These are phyloP conservation scores for Sugiyamaella mastotermitis DNA, from an alignment of 805 yeast species.

Conservation along the genomic window DNA sequence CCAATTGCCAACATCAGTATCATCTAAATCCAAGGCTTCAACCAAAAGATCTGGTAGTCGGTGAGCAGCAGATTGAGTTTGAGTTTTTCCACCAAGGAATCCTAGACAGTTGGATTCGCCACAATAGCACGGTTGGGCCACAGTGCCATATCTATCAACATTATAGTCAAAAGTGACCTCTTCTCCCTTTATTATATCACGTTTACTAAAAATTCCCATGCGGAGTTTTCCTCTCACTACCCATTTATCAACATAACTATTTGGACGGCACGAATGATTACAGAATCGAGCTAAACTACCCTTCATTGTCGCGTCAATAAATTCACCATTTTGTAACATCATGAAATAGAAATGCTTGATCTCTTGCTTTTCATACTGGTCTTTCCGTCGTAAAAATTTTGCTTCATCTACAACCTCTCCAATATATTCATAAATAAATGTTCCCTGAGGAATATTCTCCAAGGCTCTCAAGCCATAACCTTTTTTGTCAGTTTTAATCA, in stretches of 20 bases:
- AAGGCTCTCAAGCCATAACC: constrained; percentile 88
- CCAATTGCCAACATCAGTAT: constrained; percentile 56
- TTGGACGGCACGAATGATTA: constrained; percentile 93
- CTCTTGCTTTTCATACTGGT: constrained; percentile 61
- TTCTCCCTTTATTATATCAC: constrained; percentile 68
- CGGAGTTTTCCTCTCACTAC: constrained; percentile 82
- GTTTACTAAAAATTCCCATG: constrained; percentile 92
- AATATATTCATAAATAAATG: constrained; percentile 85
- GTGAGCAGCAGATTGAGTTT: constrained; percentile 79
- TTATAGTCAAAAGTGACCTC: constrained; percentile 90
- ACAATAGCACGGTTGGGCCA: constrained; percentile 90
- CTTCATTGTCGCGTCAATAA: constrained; percentile 87
- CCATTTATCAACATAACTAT: constrained; percentile 95
- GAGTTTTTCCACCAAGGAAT: constrained; percentile 93
- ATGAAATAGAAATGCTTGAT: constrained; percentile 85
- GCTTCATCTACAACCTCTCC: constrained; percentile 89
- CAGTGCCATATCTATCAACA: constrained; percentile 94
- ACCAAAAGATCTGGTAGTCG: constrained; percentile 76
- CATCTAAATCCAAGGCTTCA: constrained; percentile 73
- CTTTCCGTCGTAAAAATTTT: constrained; percentile 68
- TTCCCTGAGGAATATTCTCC: constrained; percentile 46
- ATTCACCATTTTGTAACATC: constrained; percentile 91
- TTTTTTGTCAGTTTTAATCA: constrained; percentile 75
- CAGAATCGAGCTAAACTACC: constrained; percentile 89
- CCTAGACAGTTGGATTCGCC: constrained; percentile 91